Base-by-base conservation (phyloP, 441 rosid genomes). In the Euphorbia corollata region DNA sequence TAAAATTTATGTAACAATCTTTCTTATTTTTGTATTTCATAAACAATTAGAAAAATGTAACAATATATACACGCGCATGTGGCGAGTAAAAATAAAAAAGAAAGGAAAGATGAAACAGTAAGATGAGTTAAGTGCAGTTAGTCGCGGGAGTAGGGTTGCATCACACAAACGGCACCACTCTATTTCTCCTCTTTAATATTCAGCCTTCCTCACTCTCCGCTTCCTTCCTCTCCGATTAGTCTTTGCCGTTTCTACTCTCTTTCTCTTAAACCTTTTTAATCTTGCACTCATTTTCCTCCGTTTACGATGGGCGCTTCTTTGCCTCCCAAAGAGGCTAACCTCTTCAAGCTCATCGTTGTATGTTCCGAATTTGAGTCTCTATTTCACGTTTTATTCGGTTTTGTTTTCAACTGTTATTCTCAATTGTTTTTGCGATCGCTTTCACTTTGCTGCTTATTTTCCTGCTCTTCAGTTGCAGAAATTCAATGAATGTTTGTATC, bases 271-370 rank as follows among this genome's bases (percentile, higher is more conserved):
- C 67, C 43, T 74, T 72, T 65, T 45, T 38, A 36, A 48, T 63
- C 70, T 22, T 22, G 3, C n/a, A 23, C 59, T 65, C 18, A 23
- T 57, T 53, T 39, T 36, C 24, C 9, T 45, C 41, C 11, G 38
- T 22, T 12, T 68, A 57, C 77, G 83, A 92, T 92, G 99, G 99
- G 98, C 58, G 92, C 97, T 71, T 86, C 99, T 54, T 83, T 96
- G 85, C 99, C 99, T 81, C 85, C 96, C 58, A 96, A 96, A 81
- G 99, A 96, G 85, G 99, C 99, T 70, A 96, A 90, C 80, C 99
- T 89, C 83, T 96, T 96, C 90, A 96, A 96, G 81, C 92, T 89
- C 91, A 96, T 96, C 85, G 97, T 92, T 78, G 99, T 92, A 92
- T 72, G 94, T 78, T 69, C 74, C 69, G 73, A 69, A 72, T 78